Evolutionary conservation across 352 stramenopile genomes (phyloP).

Genomic region (Aphanomyces invadans): DNA sequence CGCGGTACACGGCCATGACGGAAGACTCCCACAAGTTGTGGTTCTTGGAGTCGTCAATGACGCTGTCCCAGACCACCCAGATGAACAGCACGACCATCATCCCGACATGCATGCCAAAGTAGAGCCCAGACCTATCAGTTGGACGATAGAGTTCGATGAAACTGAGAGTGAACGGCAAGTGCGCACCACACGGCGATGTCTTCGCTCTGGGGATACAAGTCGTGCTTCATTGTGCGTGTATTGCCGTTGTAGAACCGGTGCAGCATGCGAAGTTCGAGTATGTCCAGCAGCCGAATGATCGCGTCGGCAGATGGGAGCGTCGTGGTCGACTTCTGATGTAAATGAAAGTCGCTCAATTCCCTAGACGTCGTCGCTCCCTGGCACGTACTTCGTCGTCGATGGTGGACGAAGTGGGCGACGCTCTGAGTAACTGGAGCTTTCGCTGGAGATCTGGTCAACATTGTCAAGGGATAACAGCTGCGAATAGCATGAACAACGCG

Average conservation of each 20-base stretch:
- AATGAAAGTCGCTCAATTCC: no score
- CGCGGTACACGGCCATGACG: conserved; percentile 22
- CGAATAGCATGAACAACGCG: background rate
- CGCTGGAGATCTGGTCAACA: background rate
- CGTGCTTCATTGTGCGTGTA: conserved; percentile 6
- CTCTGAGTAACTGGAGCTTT: background rate
- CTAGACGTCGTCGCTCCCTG: no score
- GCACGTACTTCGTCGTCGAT: background rate
- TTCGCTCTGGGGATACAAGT: conserved; percentile 20
- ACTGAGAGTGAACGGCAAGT: background rate
- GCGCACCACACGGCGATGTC: conserved; percentile 11
- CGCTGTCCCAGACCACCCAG: conserved; percentile 95
- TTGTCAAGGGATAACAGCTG: background rate
- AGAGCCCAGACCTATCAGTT: conserved; percentile 31
- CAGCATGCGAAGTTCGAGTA: background rate
- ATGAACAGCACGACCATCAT: conserved; percentile 71
- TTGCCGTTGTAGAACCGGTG: conserved; percentile 8
- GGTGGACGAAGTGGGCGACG: background rate
- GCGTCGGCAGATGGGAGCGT: background rate
- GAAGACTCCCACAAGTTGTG: conserved; percentile 25
- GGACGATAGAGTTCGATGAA: no score
- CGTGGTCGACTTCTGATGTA: no score
- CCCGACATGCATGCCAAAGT: conserved; percentile 75
- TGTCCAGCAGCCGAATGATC: background rate
- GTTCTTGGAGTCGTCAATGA: conserved; percentile 36